Percentiles rank a stretch among this genome's conserved stretches.
Evolutionary conservation across 2,329 filamentous ascomycete genomes (phyloP).

Genomic region (Endocalyx cinctus): DNA sequence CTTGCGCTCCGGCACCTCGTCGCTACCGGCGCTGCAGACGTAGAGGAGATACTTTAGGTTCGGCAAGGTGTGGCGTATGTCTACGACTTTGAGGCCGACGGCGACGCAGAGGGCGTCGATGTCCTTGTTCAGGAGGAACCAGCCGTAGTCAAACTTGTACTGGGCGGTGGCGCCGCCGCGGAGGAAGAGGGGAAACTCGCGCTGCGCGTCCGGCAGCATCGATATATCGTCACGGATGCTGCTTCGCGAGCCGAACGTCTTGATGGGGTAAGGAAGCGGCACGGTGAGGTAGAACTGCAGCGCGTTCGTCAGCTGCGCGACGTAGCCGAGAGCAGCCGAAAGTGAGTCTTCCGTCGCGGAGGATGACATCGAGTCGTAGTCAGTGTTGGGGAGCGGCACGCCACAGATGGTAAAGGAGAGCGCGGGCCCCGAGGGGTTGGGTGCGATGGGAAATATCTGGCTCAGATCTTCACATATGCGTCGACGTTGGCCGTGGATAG

Average conservation of each 20-base stretch:
- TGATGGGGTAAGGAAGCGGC: slow-evolving; percentile 76
- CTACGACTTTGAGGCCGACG: slow-evolving; percentile 74
- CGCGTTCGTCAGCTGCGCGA: slow-evolving; percentile 68
- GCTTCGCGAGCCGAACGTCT: slow-evolving; percentile 64
- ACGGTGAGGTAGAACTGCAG: slow-evolving; percentile 79
- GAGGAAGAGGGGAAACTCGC: slow-evolving; percentile 76
- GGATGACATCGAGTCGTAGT: slow-evolving; percentile 51
- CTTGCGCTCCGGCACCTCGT: slow-evolving; percentile 58
- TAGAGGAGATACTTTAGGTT: slow-evolving; percentile 93
- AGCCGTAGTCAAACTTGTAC: slow-evolving; percentile 92
- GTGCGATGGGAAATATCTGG: slow-evolving; percentile 75
- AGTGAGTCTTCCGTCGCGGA: slow-evolving; percentile 62
- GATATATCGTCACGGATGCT: slow-evolving; percentile 63
- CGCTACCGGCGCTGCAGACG: slow-evolving; percentile 74
- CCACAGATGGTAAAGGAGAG: slow-evolving; percentile 81
- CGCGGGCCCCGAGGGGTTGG: slow-evolving; percentile 49
- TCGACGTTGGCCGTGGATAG: slow-evolving; percentile 78
- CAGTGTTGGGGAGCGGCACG: slow-evolving; percentile 74
- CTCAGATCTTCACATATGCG: slow-evolving; percentile 82
- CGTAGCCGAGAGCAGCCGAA: slow-evolving; percentile 76
- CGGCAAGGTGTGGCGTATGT: slow-evolving; percentile 86
- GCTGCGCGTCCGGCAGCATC: slow-evolving; percentile 38
- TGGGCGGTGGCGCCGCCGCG: slow-evolving; percentile 61
- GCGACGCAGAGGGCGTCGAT: slow-evolving; percentile 66
- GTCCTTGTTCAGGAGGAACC: slow-evolving; percentile 95